Percentiles rank a stretch among this genome's conserved stretches.
Evolutionary conservation across 768 basidiomycete species (phyloP).

Genomic region (Phylloporus arenicola): DNA sequence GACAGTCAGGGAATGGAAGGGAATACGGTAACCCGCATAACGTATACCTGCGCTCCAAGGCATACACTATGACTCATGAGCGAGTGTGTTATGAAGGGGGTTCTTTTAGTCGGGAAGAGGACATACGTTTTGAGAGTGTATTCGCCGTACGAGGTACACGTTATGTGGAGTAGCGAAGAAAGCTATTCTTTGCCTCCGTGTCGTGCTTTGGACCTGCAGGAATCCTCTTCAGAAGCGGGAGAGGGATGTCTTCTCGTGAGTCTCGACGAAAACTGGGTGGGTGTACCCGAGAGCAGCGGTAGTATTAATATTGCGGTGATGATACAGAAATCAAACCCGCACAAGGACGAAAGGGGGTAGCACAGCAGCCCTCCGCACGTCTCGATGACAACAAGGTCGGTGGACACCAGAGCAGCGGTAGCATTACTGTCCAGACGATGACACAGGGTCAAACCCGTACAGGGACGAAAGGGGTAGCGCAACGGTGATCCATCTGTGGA

Average conservation of each 20-base stretch:
- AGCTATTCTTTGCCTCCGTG: neutral
- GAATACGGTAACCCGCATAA: neutral
- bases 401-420: neutral
- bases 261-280: neutral
- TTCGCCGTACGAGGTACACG: no score
- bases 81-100: no score
- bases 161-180: no score
- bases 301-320: neutral
- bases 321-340: neutral
- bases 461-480: neutral
- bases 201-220: neutral
- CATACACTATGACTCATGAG: no score
- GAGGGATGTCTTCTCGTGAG: neutral
- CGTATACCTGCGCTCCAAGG: no score
- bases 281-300: neutral
- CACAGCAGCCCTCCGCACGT: neutral
- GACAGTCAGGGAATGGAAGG: conserved; percentile 6
- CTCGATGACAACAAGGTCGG: neutral
- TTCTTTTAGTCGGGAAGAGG: no score
- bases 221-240: neutral
- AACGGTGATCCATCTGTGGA: neutral
- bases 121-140: no score
- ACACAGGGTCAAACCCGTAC: neutral
- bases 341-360: no score
- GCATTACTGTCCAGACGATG: neutral